Evolutionary conservation across 306 rosid species (phyloP).

Genomic region (Malus domestica): ASM211411v1 NC_041792.1:30276407-30276906

Average conservation of each 20-base stretch:
- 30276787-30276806: conserved; percentile 23
- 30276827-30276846: conserved; percentile 53
- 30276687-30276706: background rate
- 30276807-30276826: conserved; percentile 28
- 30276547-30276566: conserved; percentile 63
- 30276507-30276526: conserved; percentile 57
- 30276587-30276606: conserved; percentile 85
- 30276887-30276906: conserved; percentile 23
- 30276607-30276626: conserved; percentile 81
- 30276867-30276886: conserved; percentile 17
- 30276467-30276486: background rate
- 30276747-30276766: conserved; percentile 46
- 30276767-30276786: conserved; percentile 18
- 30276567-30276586: conserved; percentile 90
- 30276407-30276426: conserved; percentile 69
- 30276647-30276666: conserved; percentile 55
- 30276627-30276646: conserved; percentile 63
- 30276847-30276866: conserved; percentile 23
- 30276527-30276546: conserved; percentile 86
- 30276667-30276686: background rate
- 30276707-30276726: conserved; percentile 22
- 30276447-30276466: conserved; percentile 17
- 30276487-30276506: background rate
- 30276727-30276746: conserved; percentile 85
- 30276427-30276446: conserved; percentile 76